Evolutionary conservation across 306 rosid species (phyloP), one percentile per base, ranked within the genome.

Genomic region (Medicago lupulina): DNA sequence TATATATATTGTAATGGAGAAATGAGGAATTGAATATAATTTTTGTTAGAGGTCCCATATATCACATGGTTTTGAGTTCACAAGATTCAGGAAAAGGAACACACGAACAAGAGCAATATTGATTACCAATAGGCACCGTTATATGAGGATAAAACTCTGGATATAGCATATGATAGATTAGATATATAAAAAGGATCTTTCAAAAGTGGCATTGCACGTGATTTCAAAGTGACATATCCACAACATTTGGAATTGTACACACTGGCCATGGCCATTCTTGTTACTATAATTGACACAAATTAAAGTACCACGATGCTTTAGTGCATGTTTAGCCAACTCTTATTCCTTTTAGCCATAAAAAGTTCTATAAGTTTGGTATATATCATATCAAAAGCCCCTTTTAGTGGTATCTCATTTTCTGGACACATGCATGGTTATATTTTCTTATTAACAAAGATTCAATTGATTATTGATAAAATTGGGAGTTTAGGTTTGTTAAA

Each of bases 31-130:
- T 17, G 13, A 13, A 46, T 6, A 46, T 50, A 50, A 50, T 50
- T 50, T 23, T 23, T 11, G 15, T 3, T 41, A 9, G 44, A 58
- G 87, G 83, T 78, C 84, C 82, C 60, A 25, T 55, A 15, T 79
- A 36, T 81, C 90, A 85, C 89, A 87, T 87, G 91, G 77, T 46
- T 39, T 49, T 47, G 68, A 75, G 77, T 67, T 81, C 75, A 72
- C 67, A 68, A 83, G 73, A 74, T 76, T 7, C 11, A 76, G 58
- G 74, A 76, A 77, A 76, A 67, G 34, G 68, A 70, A 46, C 12
- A 64, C 66, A 71, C 49, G 65, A 76, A 39, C 55, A 9, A 18
- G 21, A 71, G 60, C 47, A 69, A 57, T 72, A 81, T 58, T 55
- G 67, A 15, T 44, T 44, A 16, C 76, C 71, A 61, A 59, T 60